Evolutionary conservation across 345 rosid species (phyloP).

Genomic region (Adansonia digitata): DNA sequence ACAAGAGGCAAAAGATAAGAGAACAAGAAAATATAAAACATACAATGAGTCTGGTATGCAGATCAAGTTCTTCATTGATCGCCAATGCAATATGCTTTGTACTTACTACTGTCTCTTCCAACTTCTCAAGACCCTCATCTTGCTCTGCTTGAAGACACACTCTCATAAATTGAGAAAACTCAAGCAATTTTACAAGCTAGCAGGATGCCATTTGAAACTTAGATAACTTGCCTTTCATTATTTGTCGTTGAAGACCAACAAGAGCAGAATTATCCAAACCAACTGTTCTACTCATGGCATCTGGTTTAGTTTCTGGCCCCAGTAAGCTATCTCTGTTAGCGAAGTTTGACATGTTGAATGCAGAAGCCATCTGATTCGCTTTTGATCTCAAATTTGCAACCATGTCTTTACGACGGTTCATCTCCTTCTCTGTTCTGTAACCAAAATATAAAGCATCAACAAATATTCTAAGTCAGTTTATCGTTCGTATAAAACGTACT

Average conservation of each 20-base stretch:
- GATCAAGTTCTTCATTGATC: slow-evolving; percentile 75
- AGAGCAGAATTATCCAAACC: slow-evolving; percentile 77
- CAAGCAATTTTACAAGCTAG: neutral
- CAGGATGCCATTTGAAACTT: neutral
- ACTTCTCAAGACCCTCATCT: slow-evolving; percentile 94
- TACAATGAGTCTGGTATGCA: slow-evolving; percentile 73
- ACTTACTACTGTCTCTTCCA: slow-evolving; percentile 67
- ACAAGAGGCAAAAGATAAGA: neutral
- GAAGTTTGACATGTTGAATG: slow-evolving; percentile 77
- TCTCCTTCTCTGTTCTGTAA: slow-evolving; percentile 85
- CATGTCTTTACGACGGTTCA: slow-evolving; percentile 92
- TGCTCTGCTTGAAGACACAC: slow-evolving; percentile 56
- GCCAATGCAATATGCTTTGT: slow-evolving; percentile 82
- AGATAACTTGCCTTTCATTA: slow-evolving; percentile 69
- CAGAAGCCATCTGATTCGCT: slow-evolving; percentile 73
- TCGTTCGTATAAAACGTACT: neutral
- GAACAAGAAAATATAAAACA: slow-evolving; percentile 12
- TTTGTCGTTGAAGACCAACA: slow-evolving; percentile 81
- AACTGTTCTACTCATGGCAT: slow-evolving; percentile 49
- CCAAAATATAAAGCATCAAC: neutral
- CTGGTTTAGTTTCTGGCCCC: slow-evolving; percentile 67
- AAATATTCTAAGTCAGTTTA: neutral
- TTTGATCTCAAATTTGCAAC: slow-evolving; percentile 63
- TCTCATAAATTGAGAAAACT: neutral
- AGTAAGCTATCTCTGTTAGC: slow-evolving; percentile 66